Evolutionary conservation across 1,139 yeast genomes (phyloP).

Genomic region (Blastobotrys illinoisensis): DNA sequence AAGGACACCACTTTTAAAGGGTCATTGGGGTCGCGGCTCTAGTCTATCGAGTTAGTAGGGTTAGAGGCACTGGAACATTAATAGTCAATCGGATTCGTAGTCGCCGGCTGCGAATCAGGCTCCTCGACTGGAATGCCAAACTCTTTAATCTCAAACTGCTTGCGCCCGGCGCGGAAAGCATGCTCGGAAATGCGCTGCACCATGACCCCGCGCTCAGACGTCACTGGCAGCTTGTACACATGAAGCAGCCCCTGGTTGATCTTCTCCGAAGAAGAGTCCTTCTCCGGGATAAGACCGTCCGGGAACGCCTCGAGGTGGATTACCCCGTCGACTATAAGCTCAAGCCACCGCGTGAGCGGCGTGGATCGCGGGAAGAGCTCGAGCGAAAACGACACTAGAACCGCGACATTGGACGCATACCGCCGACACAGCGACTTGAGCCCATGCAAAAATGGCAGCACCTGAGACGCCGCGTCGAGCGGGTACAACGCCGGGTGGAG

Average conservation of each 20-base stretch:
- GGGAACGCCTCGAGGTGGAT: constrained; percentile 79
- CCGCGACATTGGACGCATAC: constrained; percentile 43
- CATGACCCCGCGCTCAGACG: constrained; percentile 80
- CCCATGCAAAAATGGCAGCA: constrained; percentile 59
- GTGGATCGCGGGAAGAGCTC: constrained; percentile 60
- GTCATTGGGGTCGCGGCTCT: too few relatives aligned
- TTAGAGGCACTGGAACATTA: too few relatives aligned
- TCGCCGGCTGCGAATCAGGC: constrained; percentile 41
- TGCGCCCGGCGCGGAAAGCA: constrained; percentile 80
- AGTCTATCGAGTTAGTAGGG: too few relatives aligned
- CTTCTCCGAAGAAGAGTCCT: constrained; percentile 38
- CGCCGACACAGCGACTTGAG: constrained; percentile 52
- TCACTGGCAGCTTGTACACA: constrained; percentile 61
- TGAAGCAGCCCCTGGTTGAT: constrained; percentile 72
- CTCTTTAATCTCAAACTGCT: constrained; percentile 77
- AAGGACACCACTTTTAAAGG: too few relatives aligned
- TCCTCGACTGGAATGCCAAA: constrained; percentile 96
- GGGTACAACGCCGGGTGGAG: constrained; percentile 75
- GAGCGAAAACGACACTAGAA: constrained; percentile 54
- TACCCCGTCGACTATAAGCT: constrained; percentile 60
- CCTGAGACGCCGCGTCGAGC: constrained; percentile 45
- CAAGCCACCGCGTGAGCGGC: constrained; percentile 49
- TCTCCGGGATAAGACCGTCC: constrained; percentile 60
- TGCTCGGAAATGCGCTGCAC: constrained; percentile 66
- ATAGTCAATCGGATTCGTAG: constrained; percentile 8